Conservation (phyloP, 371 early-diverging fungal genomes). For the Umbelopsis sp. region DNA sequence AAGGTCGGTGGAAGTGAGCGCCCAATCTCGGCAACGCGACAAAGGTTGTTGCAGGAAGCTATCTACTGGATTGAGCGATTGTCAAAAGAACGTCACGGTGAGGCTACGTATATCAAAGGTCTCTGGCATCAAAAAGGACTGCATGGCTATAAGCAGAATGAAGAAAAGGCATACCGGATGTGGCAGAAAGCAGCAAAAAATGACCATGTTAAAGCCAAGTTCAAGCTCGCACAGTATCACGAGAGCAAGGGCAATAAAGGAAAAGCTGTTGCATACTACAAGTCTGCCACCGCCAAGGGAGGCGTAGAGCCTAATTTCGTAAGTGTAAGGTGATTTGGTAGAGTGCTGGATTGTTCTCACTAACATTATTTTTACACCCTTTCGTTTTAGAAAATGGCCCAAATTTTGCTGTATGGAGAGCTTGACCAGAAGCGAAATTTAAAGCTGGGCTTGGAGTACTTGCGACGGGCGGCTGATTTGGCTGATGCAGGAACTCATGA, state of each 20-base stretch:
- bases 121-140: slow-evolving; percentile 69
- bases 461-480: slow-evolving; percentile 42
- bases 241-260: slow-evolving; percentile 65
- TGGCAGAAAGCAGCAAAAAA: slow-evolving; percentile 43
- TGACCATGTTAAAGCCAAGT: slow-evolving; percentile 38
- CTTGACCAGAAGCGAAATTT: slow-evolving; percentile 33
- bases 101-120: slow-evolving; percentile 72
- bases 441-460: slow-evolving; percentile 31
- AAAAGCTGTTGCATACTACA: slow-evolving; percentile 75
- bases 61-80: slow-evolving; percentile 73
- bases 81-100: slow-evolving; percentile 67
- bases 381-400: slow-evolving; percentile 38
- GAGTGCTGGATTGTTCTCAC: too few species aligned
- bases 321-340: slow-evolving; percentile 25
- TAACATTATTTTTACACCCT: too few species aligned
- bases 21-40: slow-evolving; percentile 26
- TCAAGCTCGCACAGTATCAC: slow-evolving; percentile 40
- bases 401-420: slow-evolving; percentile 35
- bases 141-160: slow-evolving; percentile 58
- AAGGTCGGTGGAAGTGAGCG: slow-evolving; percentile 20
- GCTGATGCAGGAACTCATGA: slow-evolving; percentile 31
- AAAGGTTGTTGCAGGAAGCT: slow-evolving; percentile 55
- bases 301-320: slow-evolving; percentile 73
- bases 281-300: slow-evolving; percentile 74
- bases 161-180: slow-evolving; percentile 52